phyloP scores from a whole-genome alignment of 306 rosid genomes.

The Vicia faba region DNA sequence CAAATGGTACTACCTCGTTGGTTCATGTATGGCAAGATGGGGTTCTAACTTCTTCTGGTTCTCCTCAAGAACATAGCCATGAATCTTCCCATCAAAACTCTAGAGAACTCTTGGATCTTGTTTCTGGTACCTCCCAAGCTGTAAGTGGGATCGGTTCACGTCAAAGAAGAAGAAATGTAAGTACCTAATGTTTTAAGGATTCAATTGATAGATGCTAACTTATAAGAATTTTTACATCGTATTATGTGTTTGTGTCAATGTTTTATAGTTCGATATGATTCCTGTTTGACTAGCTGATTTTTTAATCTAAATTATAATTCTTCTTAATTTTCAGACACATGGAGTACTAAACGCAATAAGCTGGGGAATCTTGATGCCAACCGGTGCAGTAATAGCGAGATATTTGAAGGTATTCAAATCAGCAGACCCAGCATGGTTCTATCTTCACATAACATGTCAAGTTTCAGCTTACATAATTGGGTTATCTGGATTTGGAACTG shows the following conservation, averaged over 20 bases:
- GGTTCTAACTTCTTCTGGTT: constrained; percentile 32
- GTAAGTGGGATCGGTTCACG: constrained; percentile 29
- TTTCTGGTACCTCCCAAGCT: constrained; percentile 52
- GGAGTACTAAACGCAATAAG: constrained; percentile 75
- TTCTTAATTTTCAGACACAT: constrained; percentile 51
- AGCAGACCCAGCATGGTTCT: constrained; percentile 91
- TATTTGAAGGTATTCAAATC: constrained; percentile 77
- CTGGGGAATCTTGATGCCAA: constrained; percentile 83
- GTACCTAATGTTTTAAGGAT: constrained; percentile 15
- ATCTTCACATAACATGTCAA: constrained; percentile 82
- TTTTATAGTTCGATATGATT: not conserved
- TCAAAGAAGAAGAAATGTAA: constrained; percentile 58
- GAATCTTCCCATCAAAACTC: constrained; percentile 32
- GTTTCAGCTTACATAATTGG: constrained; percentile 80
- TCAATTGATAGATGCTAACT: not conserved
- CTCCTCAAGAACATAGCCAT: constrained; percentile 32
- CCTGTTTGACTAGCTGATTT: not conserved
- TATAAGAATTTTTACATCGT: not conserved
- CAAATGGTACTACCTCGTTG: constrained; percentile 40
- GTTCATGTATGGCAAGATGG: constrained; percentile 81
- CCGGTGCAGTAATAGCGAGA: constrained; percentile 74
- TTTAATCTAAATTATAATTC: not conserved
- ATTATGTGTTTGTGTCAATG: not conserved
- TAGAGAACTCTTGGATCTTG: constrained; percentile 50
- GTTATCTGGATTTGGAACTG: constrained; percentile 79